A percentile compares a stretch with the other conserved stretches of the same genome.
These are phyloP conservation scores for Ustilago xerochloae DNA, from an alignment of 1,284 basidiomycete genomes.

Conservation along the genomic window DNA sequence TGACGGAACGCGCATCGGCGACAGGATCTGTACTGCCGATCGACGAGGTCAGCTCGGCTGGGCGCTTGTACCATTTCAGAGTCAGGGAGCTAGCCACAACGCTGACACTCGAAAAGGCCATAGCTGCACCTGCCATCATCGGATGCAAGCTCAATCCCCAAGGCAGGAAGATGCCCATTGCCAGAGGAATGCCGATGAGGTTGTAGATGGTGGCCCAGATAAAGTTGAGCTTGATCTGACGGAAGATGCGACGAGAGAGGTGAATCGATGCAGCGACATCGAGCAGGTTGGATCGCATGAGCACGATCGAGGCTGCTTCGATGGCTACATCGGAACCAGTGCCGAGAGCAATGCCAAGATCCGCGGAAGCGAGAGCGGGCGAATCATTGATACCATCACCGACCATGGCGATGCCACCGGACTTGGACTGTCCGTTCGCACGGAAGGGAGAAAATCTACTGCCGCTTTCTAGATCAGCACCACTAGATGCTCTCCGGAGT, in stretches of 20 bases:
- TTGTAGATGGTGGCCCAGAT: conserved; percentile 77
- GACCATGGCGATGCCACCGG: conserved; percentile 74
- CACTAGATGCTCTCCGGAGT: conserved; percentile 62
- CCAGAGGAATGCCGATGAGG: conserved; percentile 92
- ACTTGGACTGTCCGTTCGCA: conserved; percentile 28
- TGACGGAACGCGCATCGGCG: too few relatives aligned
- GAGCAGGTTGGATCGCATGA: conserved; percentile 93
- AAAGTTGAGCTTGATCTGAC: conserved; percentile 79
- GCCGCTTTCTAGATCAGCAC: conserved; percentile 31
- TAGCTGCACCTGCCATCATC: conserved; percentile 96
- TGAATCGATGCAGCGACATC: conserved; percentile 96
- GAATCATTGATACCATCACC: conserved; percentile 99
- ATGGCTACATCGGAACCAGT: conserved; percentile 96
- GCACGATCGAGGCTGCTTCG: conserved; percentile 95
- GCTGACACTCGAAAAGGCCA: conserved; percentile 96
- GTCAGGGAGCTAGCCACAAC: conserved; percentile 91
- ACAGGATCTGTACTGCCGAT: too few relatives aligned
- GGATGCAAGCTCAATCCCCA: conserved; percentile 93
- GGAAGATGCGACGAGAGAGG: conserved; percentile 87
- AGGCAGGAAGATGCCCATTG: conserved; percentile 95
- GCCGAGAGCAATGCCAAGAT: conserved; percentile 93
- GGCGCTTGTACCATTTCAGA: conserved; percentile 73
- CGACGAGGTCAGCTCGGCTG: conserved; percentile 36
- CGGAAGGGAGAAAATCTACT: conserved; percentile 20
- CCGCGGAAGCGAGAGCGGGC: conserved; percentile 91